Conservation (phyloP, 2,329 filamentous ascomycete species). For the Aspergillus fijiensis region DNA sequence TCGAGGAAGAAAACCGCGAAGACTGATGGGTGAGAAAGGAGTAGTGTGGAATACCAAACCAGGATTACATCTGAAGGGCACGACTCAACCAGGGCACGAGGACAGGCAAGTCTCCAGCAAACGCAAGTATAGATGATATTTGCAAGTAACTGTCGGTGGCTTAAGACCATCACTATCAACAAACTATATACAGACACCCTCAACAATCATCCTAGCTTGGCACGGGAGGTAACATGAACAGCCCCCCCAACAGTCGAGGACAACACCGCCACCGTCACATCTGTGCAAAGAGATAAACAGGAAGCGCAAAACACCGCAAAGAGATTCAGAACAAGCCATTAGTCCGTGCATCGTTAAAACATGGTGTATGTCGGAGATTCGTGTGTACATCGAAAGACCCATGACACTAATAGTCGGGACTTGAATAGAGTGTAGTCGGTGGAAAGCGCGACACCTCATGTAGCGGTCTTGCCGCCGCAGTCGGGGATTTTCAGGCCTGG, state of each 20-base stretch:
- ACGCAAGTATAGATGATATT: constrained; percentile 1
- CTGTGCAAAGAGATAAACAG: constrained; percentile 3
- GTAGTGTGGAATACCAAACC: not conserved
- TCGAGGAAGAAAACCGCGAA: not conserved
- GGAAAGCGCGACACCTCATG: constrained; percentile 22
- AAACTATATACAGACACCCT: constrained; percentile 2
- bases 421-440: not conserved
- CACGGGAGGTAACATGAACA: not conserved
- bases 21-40: not conserved
- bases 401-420: constrained; percentile 1
- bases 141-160: not conserved
- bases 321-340: constrained; percentile 3
- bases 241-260: constrained; percentile 6
- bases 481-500: constrained; percentile 79
- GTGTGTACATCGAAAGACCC: constrained; percentile 16
- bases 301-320: constrained; percentile 10
- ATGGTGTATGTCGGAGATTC: constrained; percentile 18
- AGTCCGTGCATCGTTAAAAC: constrained; percentile 15
- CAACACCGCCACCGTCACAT: constrained; percentile 11
- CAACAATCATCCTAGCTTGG: not conserved
- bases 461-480: constrained; percentile 72
- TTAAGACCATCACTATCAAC: constrained; percentile 1
- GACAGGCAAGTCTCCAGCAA: not conserved
- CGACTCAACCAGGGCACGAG: not conserved
- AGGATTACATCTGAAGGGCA: too few relatives aligned